phyloP scores from a whole-genome alignment of 108 stramenopile genomes.

The Skeletonema grethae region DNA sequence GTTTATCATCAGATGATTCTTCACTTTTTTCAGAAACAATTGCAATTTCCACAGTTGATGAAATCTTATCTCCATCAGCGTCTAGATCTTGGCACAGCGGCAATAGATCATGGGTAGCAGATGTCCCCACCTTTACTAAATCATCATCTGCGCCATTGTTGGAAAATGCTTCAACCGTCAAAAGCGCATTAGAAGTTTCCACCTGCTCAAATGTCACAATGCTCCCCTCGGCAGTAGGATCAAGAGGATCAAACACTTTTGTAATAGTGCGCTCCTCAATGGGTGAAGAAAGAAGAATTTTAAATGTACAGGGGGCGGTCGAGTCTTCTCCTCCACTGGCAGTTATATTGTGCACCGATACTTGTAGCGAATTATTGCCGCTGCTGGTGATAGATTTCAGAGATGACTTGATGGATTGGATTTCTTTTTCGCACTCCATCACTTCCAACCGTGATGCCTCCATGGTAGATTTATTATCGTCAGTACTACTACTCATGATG shows the following conservation, averaged over 20 bases:
- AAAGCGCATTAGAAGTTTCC: constrained; percentile 65
- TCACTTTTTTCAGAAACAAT: constrained; percentile 38
- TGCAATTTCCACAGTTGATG: constrained; percentile 52
- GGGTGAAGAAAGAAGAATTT: constrained; percentile 76
- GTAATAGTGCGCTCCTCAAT: constrained; percentile 66
- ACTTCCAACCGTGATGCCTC: constrained; percentile 55
- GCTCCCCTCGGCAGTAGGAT: constrained; percentile 35
- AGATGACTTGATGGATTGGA: constrained; percentile 64
- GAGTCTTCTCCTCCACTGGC: not conserved
- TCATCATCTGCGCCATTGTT: constrained; percentile 28
- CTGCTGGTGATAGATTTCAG: constrained; percentile 49
- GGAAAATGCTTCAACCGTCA: constrained; percentile 61
- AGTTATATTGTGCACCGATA: constrained; percentile 56
- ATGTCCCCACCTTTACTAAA: constrained; percentile 50
- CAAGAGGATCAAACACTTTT: constrained; percentile 54
- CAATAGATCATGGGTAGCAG: constrained; percentile 61
- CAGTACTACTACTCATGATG: not conserved
- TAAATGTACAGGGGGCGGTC: constrained; percentile 16
- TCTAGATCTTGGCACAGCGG: constrained; percentile 45
- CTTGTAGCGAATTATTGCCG: constrained; percentile 49
- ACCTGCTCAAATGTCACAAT: constrained; percentile 57
- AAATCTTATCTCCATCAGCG: constrained; percentile 26
- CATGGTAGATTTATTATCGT: constrained; percentile 10
- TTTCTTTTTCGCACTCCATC: constrained; percentile 78
- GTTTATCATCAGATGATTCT: not conserved